These are phyloP conservation scores for Heterobasidion annosum DNA, from an alignment of 1,284 basidiomycete genomes.

Conservation along the genomic window DNA sequence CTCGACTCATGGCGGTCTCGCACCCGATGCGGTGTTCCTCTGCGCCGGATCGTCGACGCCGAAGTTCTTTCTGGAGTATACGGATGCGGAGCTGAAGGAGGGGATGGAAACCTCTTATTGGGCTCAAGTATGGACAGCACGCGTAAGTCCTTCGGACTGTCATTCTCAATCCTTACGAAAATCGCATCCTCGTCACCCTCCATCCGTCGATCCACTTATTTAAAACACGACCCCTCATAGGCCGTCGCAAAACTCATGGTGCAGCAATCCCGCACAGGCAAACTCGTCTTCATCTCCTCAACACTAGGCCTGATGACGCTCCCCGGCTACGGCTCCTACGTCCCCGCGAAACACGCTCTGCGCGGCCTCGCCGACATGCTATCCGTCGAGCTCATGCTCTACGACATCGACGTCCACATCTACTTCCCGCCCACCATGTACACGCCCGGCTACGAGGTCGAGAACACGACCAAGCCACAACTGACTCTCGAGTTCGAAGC, in stretches of 20 bases:
- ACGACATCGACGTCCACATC: constrained; percentile 76
- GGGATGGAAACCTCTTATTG: constrained; percentile 64
- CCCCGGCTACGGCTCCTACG: constrained; percentile 80
- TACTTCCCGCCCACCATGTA: constrained; percentile 86
- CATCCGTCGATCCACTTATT: background rate
- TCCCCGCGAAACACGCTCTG: constrained; percentile 80
- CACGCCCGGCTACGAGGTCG: constrained; percentile 73
- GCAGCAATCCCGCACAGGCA: constrained; percentile 42
- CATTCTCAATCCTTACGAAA: background rate
- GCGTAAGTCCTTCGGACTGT: constrained; percentile 35
- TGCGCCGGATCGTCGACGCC: constrained; percentile 71
- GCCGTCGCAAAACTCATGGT: constrained; percentile 63
- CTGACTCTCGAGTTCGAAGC: constrained; percentile 82
- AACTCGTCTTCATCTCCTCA: constrained; percentile 80
- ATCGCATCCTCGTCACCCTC: background rate
- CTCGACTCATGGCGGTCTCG: constrained; percentile 32
- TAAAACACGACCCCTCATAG: background rate
- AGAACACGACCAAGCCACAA: constrained; percentile 77
- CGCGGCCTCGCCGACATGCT: constrained; percentile 82
- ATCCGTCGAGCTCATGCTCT: constrained; percentile 75
- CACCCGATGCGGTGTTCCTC: constrained; percentile 70
- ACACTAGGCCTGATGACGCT: constrained; percentile 78
- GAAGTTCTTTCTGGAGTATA: constrained; percentile 65
- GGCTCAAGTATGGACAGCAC: constrained; percentile 72
- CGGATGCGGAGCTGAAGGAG: constrained; percentile 45